phyloP scores from a whole-genome alignment of 371 early-diverging fungal species.

The Mortierella sp. region DNA sequence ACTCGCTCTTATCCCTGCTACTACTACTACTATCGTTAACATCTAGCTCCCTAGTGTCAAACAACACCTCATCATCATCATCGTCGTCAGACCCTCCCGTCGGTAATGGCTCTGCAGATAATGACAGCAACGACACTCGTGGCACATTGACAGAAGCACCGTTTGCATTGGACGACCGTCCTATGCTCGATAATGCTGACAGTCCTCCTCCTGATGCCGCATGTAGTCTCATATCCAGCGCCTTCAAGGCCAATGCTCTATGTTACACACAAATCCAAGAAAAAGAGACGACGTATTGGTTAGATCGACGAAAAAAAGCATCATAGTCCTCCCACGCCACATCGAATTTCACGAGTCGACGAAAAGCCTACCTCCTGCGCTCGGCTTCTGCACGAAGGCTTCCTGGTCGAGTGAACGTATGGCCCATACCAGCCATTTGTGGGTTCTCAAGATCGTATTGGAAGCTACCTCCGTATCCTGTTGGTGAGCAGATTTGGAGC shows the following conservation, averaged over 20 bases:
- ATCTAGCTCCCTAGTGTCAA: constrained; percentile 18
- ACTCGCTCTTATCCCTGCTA: not conserved
- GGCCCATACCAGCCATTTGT: constrained; percentile 53
- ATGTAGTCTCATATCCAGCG: constrained; percentile 72
- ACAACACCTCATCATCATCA: constrained; percentile 26
- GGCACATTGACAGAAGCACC: constrained; percentile 7
- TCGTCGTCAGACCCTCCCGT: not conserved
- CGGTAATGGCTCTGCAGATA: constrained; percentile 25
- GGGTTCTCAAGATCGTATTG: constrained; percentile 66
- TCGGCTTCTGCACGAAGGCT: constrained; percentile 77
- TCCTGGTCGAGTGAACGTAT: constrained; percentile 65
- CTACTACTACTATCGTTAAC: not conserved
- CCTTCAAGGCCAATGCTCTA: constrained; percentile 76
- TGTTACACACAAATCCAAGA: not conserved
- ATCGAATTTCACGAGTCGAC: not conserved
- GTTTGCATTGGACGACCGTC: constrained; percentile 1
- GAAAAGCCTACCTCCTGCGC: constrained; percentile 65
- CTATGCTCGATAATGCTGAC: constrained; percentile 5
- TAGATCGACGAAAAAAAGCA: not conserved
- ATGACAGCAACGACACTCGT: not conserved
- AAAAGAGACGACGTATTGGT: not conserved
- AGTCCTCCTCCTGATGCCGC: constrained; percentile 21
- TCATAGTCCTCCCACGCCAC: not conserved
- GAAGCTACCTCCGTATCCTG: constrained; percentile 62
- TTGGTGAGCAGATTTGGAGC: constrained; percentile 63